A percentile compares a stretch with the other conserved stretches of the same genome.
Evolutionary conservation across 2,329 filamentous ascomycete species (phyloP).

Genomic region (Alternaria sp.): DNA sequence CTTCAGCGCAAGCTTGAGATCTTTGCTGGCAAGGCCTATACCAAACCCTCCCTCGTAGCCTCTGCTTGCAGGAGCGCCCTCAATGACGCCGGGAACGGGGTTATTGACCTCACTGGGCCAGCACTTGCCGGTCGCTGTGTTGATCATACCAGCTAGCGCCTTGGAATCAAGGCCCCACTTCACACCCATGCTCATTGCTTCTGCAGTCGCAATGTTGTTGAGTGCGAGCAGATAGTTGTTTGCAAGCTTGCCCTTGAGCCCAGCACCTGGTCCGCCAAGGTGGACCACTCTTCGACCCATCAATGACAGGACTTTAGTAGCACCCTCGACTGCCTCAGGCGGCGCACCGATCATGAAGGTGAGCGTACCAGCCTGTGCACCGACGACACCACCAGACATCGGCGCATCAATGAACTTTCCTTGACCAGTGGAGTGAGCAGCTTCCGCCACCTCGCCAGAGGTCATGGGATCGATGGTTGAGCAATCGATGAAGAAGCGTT

Average conservation of each 20-base stretch:
- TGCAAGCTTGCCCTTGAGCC: conserved; percentile 88
- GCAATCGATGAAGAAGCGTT: conserved; percentile 89
- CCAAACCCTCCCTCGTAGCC: conserved; percentile 67
- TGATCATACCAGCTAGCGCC: conserved; percentile 83
- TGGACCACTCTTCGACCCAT: conserved; percentile 91
- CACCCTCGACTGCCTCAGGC: conserved; percentile 64
- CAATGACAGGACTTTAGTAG: conserved; percentile 72
- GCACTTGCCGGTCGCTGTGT: conserved; percentile 90
- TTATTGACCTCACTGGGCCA: conserved; percentile 98
- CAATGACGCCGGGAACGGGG: conserved; percentile 84
- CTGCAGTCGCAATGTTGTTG: conserved; percentile 79
- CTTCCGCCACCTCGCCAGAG: conserved; percentile 76
- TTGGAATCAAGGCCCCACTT: conserved; percentile 68
- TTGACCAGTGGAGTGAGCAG: conserved; percentile 69
- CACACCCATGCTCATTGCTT: conserved; percentile 71
- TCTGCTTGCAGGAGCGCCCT: conserved; percentile 73
- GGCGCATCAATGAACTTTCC: conserved; percentile 91
- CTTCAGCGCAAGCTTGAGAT: conserved; percentile 56
- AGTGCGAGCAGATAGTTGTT: conserved; percentile 97
- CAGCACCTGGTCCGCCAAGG: conserved; percentile 82
- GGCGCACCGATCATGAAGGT: conserved; percentile 94
- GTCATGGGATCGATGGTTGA: conserved; percentile 94
- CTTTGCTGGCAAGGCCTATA: conserved; percentile 58
- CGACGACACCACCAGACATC: conserved; percentile 95
- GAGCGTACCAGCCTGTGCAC: conserved; percentile 82